Evolutionary conservation across 2,329 filamentous ascomycete species (phyloP).

Genomic region (Aureobasidium lini): DNA sequence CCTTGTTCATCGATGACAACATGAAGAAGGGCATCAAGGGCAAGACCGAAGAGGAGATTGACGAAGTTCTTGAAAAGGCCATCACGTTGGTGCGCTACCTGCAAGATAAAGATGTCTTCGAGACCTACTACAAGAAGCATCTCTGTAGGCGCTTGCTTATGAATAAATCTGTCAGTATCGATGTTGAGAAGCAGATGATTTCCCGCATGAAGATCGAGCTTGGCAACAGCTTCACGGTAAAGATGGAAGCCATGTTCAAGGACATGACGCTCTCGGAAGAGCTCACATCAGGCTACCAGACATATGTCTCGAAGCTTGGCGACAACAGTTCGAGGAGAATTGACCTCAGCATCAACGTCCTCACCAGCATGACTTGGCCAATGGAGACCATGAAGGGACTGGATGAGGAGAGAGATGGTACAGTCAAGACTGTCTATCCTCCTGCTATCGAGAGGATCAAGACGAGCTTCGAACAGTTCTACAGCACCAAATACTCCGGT

Average conservation of each 20-base stretch:
- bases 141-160: constrained; percentile 79
- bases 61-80: constrained; percentile 77
- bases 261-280: constrained; percentile 87
- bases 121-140: constrained; percentile 97
- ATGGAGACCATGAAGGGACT: constrained; percentile 69
- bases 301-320: constrained; percentile 55
- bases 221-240: constrained; percentile 85
- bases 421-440: constrained; percentile 63
- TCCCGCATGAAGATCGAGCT: constrained; percentile 95
- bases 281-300: constrained; percentile 68
- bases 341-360: constrained; percentile 74
- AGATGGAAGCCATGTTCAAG: constrained; percentile 96
- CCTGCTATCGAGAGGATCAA: constrained; percentile 66
- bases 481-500: constrained; percentile 78
- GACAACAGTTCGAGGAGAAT: constrained; percentile 55
- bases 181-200: constrained; percentile 93
- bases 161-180: constrained; percentile 81
- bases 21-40: constrained; percentile 89
- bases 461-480: constrained; percentile 81
- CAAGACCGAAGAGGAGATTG: constrained; percentile 83
- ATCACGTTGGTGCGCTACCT: constrained; percentile 83
- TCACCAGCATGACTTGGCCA: constrained; percentile 94
- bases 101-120: constrained; percentile 87
- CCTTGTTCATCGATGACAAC: constrained; percentile 93
- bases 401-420: constrained; percentile 40